phyloP scores from a whole-genome alignment of 192 early-diverging fungal genomes.

The Coemansia sp. region DNA sequence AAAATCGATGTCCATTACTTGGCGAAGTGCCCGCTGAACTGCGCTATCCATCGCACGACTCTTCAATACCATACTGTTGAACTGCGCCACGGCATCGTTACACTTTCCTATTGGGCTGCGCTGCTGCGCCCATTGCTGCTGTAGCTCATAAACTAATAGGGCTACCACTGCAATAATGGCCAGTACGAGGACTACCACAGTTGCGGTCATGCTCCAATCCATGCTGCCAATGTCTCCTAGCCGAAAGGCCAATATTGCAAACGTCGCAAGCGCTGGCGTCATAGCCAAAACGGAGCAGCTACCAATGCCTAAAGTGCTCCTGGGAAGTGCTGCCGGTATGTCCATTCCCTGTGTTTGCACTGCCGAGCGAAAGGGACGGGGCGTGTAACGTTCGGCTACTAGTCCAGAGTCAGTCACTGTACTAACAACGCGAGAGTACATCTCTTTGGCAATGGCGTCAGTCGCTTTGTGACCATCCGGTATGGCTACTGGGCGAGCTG shows the following conservation, averaged over 20 bases:
- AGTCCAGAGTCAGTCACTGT: slow-evolving; percentile 27
- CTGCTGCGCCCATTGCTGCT: not conserved
- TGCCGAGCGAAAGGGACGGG: not conserved
- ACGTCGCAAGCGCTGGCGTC: not conserved
- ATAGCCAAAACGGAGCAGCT: not conserved
- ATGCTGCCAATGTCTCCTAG: not conserved
- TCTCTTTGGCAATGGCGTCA: not conserved
- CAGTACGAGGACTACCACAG: not conserved
- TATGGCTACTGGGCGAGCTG: not conserved
- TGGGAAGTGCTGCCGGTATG: not conserved
- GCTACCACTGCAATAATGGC: not conserved
- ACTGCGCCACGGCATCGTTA: not conserved
- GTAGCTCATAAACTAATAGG: not conserved
- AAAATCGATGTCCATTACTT: slow-evolving; percentile 33
- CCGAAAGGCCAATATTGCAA: not conserved
- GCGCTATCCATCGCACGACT: slow-evolving; percentile 23
- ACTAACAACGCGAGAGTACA: not conserved
- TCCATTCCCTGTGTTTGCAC: not conserved
- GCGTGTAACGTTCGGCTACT: slow-evolving; percentile 32
- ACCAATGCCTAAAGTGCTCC: not conserved
- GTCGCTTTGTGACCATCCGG: not conserved
- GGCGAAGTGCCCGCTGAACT: slow-evolving; percentile 24
- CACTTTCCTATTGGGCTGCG: not conserved
- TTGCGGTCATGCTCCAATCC: not conserved
- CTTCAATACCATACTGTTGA: not conserved